A percentile compares a stretch with the other conserved stretches of the same genome.
These are phyloP conservation scores for Gelatoporia subvermispora DNA, from an alignment of 768 basidiomycete species.

Conservation along the genomic window DNA sequence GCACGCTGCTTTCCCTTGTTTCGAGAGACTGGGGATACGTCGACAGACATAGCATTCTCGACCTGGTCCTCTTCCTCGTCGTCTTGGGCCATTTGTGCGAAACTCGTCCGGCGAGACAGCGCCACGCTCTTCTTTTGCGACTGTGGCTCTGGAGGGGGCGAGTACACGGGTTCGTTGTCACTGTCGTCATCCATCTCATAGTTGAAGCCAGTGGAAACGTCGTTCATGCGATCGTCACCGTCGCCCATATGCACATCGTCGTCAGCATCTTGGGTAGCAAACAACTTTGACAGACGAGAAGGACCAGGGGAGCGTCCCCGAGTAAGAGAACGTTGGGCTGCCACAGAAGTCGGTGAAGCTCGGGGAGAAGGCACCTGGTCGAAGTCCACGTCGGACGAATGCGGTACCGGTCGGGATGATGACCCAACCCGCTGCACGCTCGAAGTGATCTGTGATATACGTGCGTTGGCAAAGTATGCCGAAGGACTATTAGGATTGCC, in stretches of 20 bases:
- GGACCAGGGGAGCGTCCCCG: constrained; percentile 14
- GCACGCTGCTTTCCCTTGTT: constrained; percentile 25
- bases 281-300: constrained; percentile 20
- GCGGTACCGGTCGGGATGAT: constrained; percentile 24
- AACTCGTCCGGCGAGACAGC: constrained; percentile 27
- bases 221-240: constrained; percentile 3
- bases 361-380: constrained; percentile 31
- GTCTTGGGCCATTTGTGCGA: constrained; percentile 46
- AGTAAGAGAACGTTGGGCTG: constrained; percentile 15
- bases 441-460: constrained; percentile 22
- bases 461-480: constrained; percentile 25
- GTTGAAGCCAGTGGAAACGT: constrained; percentile 8
- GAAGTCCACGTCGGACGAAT: constrained; percentile 29
- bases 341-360: constrained; percentile 14
- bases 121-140: neutral
- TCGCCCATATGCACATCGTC: constrained; percentile 8
- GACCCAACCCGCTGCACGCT: constrained; percentile 27
- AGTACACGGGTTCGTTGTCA: neutral
- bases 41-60: constrained; percentile 9
- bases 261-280: constrained; percentile 10
- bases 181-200: constrained; percentile 11
- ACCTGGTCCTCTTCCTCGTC: constrained; percentile 38
- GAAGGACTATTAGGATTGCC: constrained; percentile 25
- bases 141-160: neutral
- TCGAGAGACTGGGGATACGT: constrained; percentile 11